Base-by-base conservation (phyloP, 1,139 yeast species). In the Candida albicans region DNA sequence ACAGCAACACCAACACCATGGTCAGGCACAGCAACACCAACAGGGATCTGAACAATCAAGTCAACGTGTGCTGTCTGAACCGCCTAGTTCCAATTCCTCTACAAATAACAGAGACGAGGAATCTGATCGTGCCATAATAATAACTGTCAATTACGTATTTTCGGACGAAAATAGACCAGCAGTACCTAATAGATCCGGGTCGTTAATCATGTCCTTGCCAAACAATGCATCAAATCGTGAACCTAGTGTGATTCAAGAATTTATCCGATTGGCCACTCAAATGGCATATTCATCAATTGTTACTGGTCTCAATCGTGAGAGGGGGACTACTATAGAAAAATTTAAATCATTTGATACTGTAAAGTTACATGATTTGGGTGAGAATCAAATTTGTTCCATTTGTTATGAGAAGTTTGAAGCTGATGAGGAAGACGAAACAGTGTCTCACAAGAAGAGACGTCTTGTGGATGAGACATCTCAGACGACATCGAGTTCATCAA, bases 241-340 rank as follows among this genome's bases (percentile, higher is more conserved):
- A 50, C 82, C 81, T 11, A 65, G 72, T 30, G 73, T 75, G 30
- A 69, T 79, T 30, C 81, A 77, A 54, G 81, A 76, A 45, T 73
- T 84, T 46, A 79, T 84, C 10, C 68, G 84, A 28, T 64, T 84
- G 45, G 90, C 90, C 1, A 83, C 90, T 0, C 82, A 81, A 39
- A 75, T 84, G 66, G 90, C 90, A 0, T 73, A 83, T 55, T 68
- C 82, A 30, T 79, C 87, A 14, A 77, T 83, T 27, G 67, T 79
- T 5, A 73, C 75, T 34, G 71, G 57, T 55, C 65, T 62, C 49
- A 67, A 52, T 58, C 73, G 59, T 47, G 67, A 72, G 28, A 64
- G 61, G 35, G 87, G 89, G 8, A 69, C 82, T 3, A 68, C 84
- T 0, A 59, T 71, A 22, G 76, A 75, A 24, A 70, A 68, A 30